Percentiles rank a stretch among this genome's conserved stretches.
Conservation (phyloP, 176 grass and related monocot genomes). For the Oryza officinalis region DNA sequence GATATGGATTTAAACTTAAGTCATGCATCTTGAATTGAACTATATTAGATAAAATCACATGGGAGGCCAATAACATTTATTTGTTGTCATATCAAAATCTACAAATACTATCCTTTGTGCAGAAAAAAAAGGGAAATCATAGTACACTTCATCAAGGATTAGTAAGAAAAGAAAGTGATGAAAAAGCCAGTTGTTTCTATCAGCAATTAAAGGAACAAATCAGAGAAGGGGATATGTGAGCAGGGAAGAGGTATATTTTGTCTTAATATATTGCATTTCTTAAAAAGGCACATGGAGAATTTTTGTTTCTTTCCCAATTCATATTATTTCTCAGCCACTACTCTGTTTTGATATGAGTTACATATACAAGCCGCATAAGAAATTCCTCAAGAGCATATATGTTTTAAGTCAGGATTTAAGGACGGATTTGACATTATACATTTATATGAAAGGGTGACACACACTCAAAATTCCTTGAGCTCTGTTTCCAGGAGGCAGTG, state of each 20-base stretch:
- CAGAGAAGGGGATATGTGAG: neutral
- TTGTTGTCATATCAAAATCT: neutral
- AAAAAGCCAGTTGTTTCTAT: neutral
- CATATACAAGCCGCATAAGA: neutral
- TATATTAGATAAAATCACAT: conserved; percentile 4
- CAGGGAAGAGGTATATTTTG: neutral
- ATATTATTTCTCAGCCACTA: neutral
- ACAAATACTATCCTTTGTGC: neutral
- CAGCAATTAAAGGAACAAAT: neutral
- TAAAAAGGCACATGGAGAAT: neutral
- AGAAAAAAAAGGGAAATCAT: neutral
- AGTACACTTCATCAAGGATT: neutral
- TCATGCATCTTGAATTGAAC: neutral
- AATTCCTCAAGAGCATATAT: neutral
- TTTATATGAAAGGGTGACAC: neutral
- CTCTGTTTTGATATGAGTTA: neutral
- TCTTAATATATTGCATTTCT: neutral
- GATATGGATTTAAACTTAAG: conserved; percentile 13
- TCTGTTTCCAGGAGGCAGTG: neutral
- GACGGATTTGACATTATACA: neutral
- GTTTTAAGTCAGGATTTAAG: neutral
- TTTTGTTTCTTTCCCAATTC: neutral
- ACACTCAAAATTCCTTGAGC: neutral
- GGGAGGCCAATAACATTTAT: neutral
- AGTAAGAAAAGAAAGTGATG: conserved; percentile 10